Percentiles rank a stretch among this genome's conserved stretches.
phyloP scores from a whole-genome alignment of 2,329 filamentous ascomycete species.

The Zalaria obscura region DNA sequence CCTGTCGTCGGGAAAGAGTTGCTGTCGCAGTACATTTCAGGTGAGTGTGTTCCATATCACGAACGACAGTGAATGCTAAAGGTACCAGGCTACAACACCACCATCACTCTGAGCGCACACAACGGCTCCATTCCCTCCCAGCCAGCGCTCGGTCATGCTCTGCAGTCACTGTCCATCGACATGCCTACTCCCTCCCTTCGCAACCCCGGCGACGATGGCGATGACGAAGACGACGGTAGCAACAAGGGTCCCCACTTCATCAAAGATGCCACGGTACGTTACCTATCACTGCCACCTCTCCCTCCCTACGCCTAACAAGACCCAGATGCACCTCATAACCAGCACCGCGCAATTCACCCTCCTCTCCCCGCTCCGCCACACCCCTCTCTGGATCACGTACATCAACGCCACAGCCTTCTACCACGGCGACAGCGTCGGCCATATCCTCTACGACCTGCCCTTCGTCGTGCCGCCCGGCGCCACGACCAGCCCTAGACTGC shows the following conservation, averaged over 20 bases:
- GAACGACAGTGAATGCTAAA: too few relatives aligned
- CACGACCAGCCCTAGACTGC: slow-evolving; percentile 59
- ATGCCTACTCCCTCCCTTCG: slow-evolving; percentile 56
- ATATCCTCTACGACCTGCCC: slow-evolving; percentile 58
- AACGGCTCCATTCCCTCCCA: slow-evolving; percentile 57
- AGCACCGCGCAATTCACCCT: slow-evolving; percentile 78
- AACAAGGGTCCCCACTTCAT: slow-evolving; percentile 54
- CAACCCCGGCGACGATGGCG: slow-evolving; percentile 13
- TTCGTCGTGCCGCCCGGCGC: slow-evolving; percentile 58
- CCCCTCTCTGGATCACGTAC: slow-evolving; percentile 61
- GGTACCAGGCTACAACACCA: slow-evolving; percentile 57
- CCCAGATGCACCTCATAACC: slow-evolving; percentile 60
- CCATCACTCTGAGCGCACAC: slow-evolving; percentile 59
- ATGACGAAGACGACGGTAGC: slow-evolving; percentile 26
- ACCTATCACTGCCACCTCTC: too few relatives aligned
- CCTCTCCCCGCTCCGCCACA: slow-evolving; percentile 59
- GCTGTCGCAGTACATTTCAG: slow-evolving; percentile 76
- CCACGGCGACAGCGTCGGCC: slow-evolving; percentile 60
- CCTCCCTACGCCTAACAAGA: too few relatives aligned
- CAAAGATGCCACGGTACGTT: slow-evolving; percentile 52
- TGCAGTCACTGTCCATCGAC: slow-evolving; percentile 58
- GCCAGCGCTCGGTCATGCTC: slow-evolving; percentile 55
- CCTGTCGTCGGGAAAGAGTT: slow-evolving; percentile 53
- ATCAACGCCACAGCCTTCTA: slow-evolving; percentile 79
- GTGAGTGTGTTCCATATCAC: slow-evolving; percentile 17